Base-by-base conservation (phyloP, 352 stramenopile genomes). In the Pythium grandisporangium region DNA sequence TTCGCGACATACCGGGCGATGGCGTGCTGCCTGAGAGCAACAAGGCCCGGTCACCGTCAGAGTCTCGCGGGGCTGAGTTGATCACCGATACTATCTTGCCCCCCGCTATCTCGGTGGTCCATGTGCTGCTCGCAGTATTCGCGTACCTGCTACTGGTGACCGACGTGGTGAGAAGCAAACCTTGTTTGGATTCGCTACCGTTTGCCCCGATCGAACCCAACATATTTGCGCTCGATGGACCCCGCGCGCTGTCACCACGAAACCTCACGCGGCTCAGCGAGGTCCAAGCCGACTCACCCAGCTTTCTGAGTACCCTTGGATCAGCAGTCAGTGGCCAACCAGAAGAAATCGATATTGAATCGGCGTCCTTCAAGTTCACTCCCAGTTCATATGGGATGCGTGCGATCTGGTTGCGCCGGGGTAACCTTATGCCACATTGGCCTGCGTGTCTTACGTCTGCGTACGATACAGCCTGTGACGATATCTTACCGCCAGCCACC, bases 151-250 rank as follows among this genome's bases (percentile, higher is more conserved):
- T 61, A 21, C 47, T 56, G 5, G 24, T 61, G n/a, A 50, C 53
- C 5, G 53, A 61, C 33, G 41, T 61, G 0, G 30, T 35, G 14
- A 46, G 53, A 23, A 57, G 47, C 12, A 42, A 43, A 22, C 36
- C 53, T n/a, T 52, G 27, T n/a, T 47, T 61, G 30, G 46, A 46
- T 13, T 22, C 43, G 14, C 42, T 61, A n/a, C 33, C n/a, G 7
- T 55, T 50, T 30, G 47, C 46, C 12, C 53, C 36, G 13, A 55
- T 61, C 22, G 53, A 61, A 33, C 53, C 53, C 2, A 61, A 56
- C 35, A 47, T 61, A 5, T 61, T 57, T 16, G 47, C 48, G 13
- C 49, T 42, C 4, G 22, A 52, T 2, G 23, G 32, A 13, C 53
- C 53, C 1, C 6, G 34, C 6, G 42, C 53, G n/a, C 41, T 46